Base-by-base conservation (phyloP, 225 moss, liverwort and hornwort genomes). In the Bryoerythrophyllum caledonicum region DNA sequence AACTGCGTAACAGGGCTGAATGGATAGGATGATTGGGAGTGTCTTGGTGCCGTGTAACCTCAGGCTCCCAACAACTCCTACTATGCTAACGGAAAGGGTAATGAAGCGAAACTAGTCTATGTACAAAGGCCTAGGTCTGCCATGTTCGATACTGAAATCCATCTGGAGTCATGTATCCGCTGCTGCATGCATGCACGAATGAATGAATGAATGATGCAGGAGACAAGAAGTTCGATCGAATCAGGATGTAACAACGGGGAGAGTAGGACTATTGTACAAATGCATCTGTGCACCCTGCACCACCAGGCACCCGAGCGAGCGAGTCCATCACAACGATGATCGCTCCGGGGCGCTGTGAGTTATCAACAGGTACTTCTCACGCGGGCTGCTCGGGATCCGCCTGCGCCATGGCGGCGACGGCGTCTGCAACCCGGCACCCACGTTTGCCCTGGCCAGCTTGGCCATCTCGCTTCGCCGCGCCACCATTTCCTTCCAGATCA, bases 211-310 rank as follows among this genome's bases (percentile, higher is more conserved):
- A 32, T 32, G 27, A 32, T 44, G 52, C 30, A 26, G 68, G 52
- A 38, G 54, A 25, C 20, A 15, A 72, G 44, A 48, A 48, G 72
- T 14, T 61, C 16, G 20, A 71, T 67, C 71, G 35, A 63, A 63
- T 63, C 71, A 78, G 74, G 75, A 78, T 58, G 27, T 27, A 69
- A 52, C 40, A 63, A 76, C 73, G 74, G 67, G 79, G 80, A 82
- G 79, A 86, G 52, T 68, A 68, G 74, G 77, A 80, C 80, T 83
- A 86, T 83, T 83, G 82, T 86, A 86, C 86, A 86, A 86, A 82
- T 86, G 86, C 85, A 86, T 86, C 82, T 86, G 64, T 77, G 82
- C 82, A 82, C 79, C 85, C 79, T 86, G 79, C 85, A 86, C 85
- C 85, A 73, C 62, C 79, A 51, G 48, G 76, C 73, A 77, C 76